phyloP scores from a whole-genome alignment of 2,329 filamentous ascomycete genomes.

The Elsinoe batatas region DNA sequence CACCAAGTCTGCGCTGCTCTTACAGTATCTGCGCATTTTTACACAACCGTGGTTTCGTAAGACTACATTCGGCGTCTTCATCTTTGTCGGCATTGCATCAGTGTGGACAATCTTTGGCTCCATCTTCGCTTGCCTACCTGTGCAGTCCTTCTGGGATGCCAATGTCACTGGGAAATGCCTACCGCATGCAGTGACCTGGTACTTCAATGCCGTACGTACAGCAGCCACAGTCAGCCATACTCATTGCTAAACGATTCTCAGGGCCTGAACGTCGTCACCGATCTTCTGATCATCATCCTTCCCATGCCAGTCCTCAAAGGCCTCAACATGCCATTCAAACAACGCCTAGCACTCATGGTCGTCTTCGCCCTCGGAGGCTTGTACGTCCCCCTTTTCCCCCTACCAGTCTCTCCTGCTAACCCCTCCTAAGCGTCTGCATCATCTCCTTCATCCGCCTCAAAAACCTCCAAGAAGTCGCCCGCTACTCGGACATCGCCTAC shows the following conservation, averaged over 20 bases:
- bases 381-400: slow-evolving; percentile 8
- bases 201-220: slow-evolving; percentile 12
- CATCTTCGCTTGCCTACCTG: slow-evolving; percentile 14
- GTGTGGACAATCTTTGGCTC: slow-evolving; percentile 12
- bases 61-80: slow-evolving; percentile 21
- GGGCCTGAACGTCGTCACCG: slow-evolving; percentile 16
- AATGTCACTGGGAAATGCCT: slow-evolving; percentile 8
- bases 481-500: slow-evolving; percentile 14
- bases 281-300: slow-evolving; percentile 15
- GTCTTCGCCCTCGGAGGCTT: slow-evolving; percentile 17
- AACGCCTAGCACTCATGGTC: slow-evolving; percentile 14
- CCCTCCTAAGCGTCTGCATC: slow-evolving; percentile 14
- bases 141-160: slow-evolving; percentile 13
- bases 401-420: neutral
- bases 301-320: slow-evolving; percentile 14
- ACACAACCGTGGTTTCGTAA: slow-evolving; percentile 23
- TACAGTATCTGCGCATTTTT: slow-evolving; percentile 29
- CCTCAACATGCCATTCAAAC: slow-evolving; percentile 14
- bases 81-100: slow-evolving; percentile 20
- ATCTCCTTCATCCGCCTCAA: slow-evolving; percentile 17
- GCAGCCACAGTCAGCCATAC: too few relatives aligned
- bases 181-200: slow-evolving; percentile 11
- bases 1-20: slow-evolving; percentile 28
- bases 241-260: neutral
- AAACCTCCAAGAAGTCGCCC: slow-evolving; percentile 14